Evolutionary conservation across 2,329 filamentous ascomycete genomes (phyloP).

Genomic region (Fusarium sp.): DNA sequence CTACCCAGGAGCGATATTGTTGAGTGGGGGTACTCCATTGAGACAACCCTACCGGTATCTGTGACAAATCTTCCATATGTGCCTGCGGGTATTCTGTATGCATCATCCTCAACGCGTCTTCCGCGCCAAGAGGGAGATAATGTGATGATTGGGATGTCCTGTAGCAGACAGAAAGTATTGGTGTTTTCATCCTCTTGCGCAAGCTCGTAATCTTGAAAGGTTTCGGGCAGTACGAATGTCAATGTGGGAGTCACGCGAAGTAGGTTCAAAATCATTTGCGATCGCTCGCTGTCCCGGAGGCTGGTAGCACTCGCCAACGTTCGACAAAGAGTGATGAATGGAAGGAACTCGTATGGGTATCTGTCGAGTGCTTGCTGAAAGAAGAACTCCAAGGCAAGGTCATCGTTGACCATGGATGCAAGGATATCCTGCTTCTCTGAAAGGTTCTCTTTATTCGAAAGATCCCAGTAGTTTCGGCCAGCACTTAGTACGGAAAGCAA

Average conservation of each 20-base stretch:
- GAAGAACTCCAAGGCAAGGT: conserved; percentile 66
- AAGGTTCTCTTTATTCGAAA: conserved; percentile 55
- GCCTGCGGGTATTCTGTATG: conserved; percentile 73
- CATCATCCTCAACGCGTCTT: conserved; percentile 60
- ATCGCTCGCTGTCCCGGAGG: conserved; percentile 50
- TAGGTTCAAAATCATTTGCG: conserved; percentile 70
- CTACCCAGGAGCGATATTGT: conserved; percentile 83
- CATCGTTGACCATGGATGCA: conserved; percentile 53
- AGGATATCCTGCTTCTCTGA: conserved; percentile 52
- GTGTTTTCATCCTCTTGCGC: conserved; percentile 88
- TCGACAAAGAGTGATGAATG: conserved; percentile 80
- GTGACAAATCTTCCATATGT: conserved; percentile 80
- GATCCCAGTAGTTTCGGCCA: conserved; percentile 66
- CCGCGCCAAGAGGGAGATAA: conserved; percentile 60
- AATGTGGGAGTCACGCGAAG: conserved; percentile 78
- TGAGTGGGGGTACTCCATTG: conserved; percentile 84
- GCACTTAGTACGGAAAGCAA: conserved; percentile 74
- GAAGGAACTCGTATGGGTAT: conserved; percentile 87
- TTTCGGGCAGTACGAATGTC: conserved; percentile 79
- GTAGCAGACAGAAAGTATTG: conserved; percentile 78
- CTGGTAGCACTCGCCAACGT: conserved; percentile 63
- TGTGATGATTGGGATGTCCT: conserved; percentile 73
- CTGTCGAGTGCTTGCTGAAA: conserved; percentile 78
- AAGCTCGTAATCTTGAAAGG: conserved; percentile 81
- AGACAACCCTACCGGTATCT: conserved; percentile 80